Evolutionary conservation across 257 asterid species (phyloP), one percentile per base, ranked within the genome.

Genomic region (Buddleja alternifolia): DNA sequence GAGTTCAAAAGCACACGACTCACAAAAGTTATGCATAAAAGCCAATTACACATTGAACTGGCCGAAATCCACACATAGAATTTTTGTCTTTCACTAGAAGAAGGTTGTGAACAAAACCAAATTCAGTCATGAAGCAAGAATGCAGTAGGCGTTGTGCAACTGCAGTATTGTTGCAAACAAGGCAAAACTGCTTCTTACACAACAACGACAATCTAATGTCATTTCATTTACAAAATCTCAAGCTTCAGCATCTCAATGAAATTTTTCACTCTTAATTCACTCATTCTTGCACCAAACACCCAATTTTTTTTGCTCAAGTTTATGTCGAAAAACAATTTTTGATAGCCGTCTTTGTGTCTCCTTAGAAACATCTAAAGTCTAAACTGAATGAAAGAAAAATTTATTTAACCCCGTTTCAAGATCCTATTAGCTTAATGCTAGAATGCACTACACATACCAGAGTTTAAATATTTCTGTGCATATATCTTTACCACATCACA

Each of bases 211-310:
- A 19, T 25, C 56, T 20, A 21, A 25, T 41, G 15, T 1, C 50
- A 39, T 59, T 10, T 17, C 10, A 40, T 21, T 34, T n/a, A 11
- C 57, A 55, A 39, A 64, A 46, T 41, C 37, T 9, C 65, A 42
- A 29, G 66, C 44, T 54, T 50, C 59, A 10, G 17, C 16, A 55
- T 40, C 41, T 59, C 41, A 11, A 12, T 15, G 20, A 7, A 47
- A n/a, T 14, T 46, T 17, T 46, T 44, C 67, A 32, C 60, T 12
- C 47, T 17, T 5, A 0, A 39, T 25, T 40, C 63, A 66, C 60
- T 48, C 20, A 37, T 41, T 32, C 50, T 41, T 17, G 56, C 63
- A 73, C 69, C 44, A 41, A 55, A 50, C 10, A 29, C 19, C 47
- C 9, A 51, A 47, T 14, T 41, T 9, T 59, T 29, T 25, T n/a